Base-by-base conservation (phyloP, 768 basidiomycete genomes). In the Tulasnella sp. region DNA sequence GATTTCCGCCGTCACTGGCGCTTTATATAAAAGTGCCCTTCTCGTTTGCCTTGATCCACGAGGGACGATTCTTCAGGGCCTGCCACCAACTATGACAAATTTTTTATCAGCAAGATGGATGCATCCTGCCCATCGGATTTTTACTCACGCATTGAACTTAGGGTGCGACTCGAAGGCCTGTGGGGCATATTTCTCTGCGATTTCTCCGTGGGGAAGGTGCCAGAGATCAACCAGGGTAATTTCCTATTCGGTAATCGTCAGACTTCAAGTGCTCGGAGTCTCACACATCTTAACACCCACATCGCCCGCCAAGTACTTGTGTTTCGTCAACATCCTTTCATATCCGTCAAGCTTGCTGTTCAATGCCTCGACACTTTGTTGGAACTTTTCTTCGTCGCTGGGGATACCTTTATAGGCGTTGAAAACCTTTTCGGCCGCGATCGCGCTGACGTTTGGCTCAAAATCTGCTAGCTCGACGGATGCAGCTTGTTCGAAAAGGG, bases 391-490 rank as follows among this genome's bases (percentile, higher is more conserved):
- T n/a, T 74, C 52, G 56, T 81, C 72, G 71, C 74, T 10, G 6
- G 62, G 31, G 31, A 36, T 34, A 2, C 62, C 62, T 16, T 36
- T 68, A 31, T 58, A 81, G 78, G 44, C 34, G 42, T 82, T 81
- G 81, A 83, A 82, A 40, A 83, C 68, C 40, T 74, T 77, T 76
- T 82, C 81, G 36, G 40, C 34, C 4, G n/a, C 80, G 58, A 83
- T 82, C 4, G 62, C 78, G 19, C 78, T 77, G 3, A 79, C 76
- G 18, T 40, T 24, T 24, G 76, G 58, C 12, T 92, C 87, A 80
- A 92, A 93, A 83, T 91, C 87, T 80, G 84, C 84, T 8, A 82
- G 68, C 84, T 93, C 92, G 80, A 88, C 84, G 19, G 88, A 88
- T 0, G 87, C 81, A 1, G 84, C 85, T 82, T 89, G 88, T 81